A percentile compares a stretch with the other conserved stretches of the same genome.
Evolutionary conservation across 2,329 filamentous ascomycete genomes (phyloP).

Genomic region (Diaporthe vaccinii): DNA sequence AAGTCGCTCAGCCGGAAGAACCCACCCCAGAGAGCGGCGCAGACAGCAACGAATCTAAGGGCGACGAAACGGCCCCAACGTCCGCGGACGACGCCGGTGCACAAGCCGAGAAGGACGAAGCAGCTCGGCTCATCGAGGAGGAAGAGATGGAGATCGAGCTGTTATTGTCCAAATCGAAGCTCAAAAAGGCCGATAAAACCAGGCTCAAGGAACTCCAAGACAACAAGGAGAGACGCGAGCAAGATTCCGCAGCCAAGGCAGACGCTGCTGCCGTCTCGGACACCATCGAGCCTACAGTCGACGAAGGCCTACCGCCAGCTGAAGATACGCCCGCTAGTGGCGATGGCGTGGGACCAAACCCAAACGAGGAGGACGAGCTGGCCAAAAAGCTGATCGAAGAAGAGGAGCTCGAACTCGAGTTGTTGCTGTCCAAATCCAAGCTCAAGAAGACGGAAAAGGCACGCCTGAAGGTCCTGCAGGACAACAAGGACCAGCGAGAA

Average conservation of each 20-base stretch:
- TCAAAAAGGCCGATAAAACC: constrained; percentile 28
- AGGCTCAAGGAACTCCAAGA: constrained; percentile 39
- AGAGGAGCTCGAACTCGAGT: constrained; percentile 37
- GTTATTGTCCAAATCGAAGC: constrained; percentile 36
- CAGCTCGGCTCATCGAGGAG: constrained; percentile 33
- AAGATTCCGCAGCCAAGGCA: constrained; percentile 34
- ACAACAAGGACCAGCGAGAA: constrained; percentile 35
- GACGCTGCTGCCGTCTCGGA: background rate
- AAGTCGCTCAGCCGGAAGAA: constrained; percentile 27
- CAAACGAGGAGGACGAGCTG: constrained; percentile 18
- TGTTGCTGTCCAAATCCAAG: constrained; percentile 34
- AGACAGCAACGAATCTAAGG: constrained; percentile 40
- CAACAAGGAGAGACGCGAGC: constrained; percentile 34
- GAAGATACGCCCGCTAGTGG: constrained; percentile 18
- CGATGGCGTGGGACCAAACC: background rate
- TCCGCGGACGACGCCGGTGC: constrained; percentile 23
- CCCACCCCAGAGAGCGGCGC: background rate
- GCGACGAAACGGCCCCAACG: constrained; percentile 31
- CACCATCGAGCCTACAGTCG: background rate
- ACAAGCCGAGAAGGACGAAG: constrained; percentile 32
- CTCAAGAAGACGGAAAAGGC: constrained; percentile 35
- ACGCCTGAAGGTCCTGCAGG: constrained; percentile 36
- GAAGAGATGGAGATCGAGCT: constrained; percentile 37
- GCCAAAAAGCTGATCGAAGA: constrained; percentile 36
- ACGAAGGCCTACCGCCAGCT: background rate